phyloP scores from a whole-genome alignment of 768 basidiomycete species.

The Russula sp. region DNA sequence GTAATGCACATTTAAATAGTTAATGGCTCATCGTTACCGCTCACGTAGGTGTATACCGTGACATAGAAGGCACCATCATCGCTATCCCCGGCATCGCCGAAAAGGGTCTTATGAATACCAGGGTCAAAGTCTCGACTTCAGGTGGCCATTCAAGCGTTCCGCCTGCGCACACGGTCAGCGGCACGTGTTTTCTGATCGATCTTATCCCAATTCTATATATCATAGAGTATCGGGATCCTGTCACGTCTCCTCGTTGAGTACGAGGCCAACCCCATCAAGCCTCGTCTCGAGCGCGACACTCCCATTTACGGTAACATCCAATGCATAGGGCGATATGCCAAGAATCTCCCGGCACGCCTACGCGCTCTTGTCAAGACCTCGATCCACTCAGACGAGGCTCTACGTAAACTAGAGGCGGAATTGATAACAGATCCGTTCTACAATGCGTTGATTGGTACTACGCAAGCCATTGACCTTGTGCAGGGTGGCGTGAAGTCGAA shows the following conservation, averaged over 20 bases:
- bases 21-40: background rate
- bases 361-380: conserved; percentile 35
- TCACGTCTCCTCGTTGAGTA: conserved; percentile 38
- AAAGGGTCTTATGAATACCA: conserved; percentile 66
- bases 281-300: conserved; percentile 36
- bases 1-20: background rate
- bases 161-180: conserved; percentile 67
- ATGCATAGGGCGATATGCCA: conserved; percentile 46
- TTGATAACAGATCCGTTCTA: conserved; percentile 34
- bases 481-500: conserved; percentile 46
- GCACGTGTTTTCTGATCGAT: background rate
- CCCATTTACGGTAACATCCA: conserved; percentile 39
- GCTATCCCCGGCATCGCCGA: conserved; percentile 66
- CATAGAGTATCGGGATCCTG: conserved; percentile 53
- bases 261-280: conserved; percentile 22
- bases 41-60: conserved; percentile 47
- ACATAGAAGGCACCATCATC: conserved; percentile 52
- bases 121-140: conserved; percentile 59
- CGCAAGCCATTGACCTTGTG: conserved; percentile 42
- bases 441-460: conserved; percentile 37
- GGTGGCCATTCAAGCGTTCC: conserved; percentile 90
- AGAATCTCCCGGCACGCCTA: conserved; percentile 38
- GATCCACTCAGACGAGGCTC: conserved; percentile 34
- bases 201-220: background rate
- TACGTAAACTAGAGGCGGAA: conserved; percentile 39